Percentiles rank a stretch among this genome's conserved stretches.
phyloP scores from a whole-genome alignment of 768 basidiomycete genomes.

The Boletellus emodensis region DNA sequence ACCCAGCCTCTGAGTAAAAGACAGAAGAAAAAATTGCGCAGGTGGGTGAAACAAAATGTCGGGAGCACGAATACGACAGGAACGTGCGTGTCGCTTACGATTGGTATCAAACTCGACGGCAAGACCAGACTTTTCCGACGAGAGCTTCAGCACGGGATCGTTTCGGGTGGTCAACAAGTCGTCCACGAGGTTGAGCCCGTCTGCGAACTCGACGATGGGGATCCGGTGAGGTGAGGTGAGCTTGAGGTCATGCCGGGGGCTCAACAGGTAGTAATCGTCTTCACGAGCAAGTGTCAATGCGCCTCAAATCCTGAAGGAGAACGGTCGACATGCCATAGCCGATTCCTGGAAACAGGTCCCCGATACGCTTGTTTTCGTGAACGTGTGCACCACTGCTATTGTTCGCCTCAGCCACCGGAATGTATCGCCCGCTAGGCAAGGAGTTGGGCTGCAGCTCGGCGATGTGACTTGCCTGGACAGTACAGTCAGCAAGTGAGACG shows the following conservation, averaged over 20 bases:
- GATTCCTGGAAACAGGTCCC: conserved; percentile 49
- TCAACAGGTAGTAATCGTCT: conserved; percentile 68
- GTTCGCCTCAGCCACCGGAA: conserved; percentile 42
- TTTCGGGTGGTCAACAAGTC: conserved; percentile 28
- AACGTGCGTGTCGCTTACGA: conserved; percentile 42
- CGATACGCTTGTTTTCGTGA: conserved; percentile 50
- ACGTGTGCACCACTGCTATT: conserved; percentile 37
- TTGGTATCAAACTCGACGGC: conserved; percentile 62
- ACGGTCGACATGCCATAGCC: conserved; percentile 52
- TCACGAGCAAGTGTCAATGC: neutral
- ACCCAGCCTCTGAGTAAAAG: conserved; percentile 52
- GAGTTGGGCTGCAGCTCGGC: conserved; percentile 47
- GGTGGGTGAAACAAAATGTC: neutral
- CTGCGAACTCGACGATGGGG: conserved; percentile 38
- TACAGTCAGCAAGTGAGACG: neutral
- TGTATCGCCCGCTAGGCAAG: conserved; percentile 52
- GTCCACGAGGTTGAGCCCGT: conserved; percentile 42
- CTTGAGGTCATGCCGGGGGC: conserved; percentile 31
- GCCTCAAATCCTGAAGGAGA: too few relatives aligned
- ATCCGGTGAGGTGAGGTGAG: conserved; percentile 47
- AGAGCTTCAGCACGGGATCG: conserved; percentile 50
- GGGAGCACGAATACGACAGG: neutral
- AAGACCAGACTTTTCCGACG: conserved; percentile 56
- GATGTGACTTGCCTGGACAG: conserved; percentile 47
- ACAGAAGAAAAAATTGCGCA: neutral